Percentiles rank a stretch among this genome's conserved stretches.
These are phyloP conservation scores for Rhizomucor pusillus DNA, from an alignment of 371 early-diverging fungal genomes.

Conservation along the genomic window DNA sequence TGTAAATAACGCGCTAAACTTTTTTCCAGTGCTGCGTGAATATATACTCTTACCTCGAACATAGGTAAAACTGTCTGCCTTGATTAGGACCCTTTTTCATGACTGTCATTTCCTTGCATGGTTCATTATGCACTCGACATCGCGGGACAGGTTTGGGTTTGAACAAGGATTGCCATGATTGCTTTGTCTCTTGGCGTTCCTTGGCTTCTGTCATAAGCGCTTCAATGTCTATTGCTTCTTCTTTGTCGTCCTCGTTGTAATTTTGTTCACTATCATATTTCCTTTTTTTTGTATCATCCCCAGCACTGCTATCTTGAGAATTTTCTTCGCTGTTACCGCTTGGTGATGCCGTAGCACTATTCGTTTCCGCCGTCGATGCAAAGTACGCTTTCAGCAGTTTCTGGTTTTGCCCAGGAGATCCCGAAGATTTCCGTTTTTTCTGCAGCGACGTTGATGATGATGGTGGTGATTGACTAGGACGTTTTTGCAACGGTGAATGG, in stretches of 20 bases:
- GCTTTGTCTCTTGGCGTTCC: constrained; percentile 26
- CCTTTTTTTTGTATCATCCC: not conserved
- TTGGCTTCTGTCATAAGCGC: constrained; percentile 13
- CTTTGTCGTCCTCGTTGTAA: not conserved
- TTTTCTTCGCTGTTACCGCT: too few relatives aligned
- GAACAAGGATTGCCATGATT: constrained; percentile 61
- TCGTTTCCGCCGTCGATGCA: too few relatives aligned
- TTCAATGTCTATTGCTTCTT: constrained; percentile 11
- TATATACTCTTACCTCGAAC: constrained; percentile 51
- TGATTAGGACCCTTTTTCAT: constrained; percentile 74
- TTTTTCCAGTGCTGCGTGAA: not conserved
- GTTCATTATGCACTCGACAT: constrained; percentile 65
- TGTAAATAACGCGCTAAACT: not conserved
- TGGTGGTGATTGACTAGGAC: too few relatives aligned
- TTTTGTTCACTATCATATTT: not conserved
- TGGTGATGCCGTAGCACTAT: too few relatives aligned
- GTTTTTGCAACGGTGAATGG: too few relatives aligned
- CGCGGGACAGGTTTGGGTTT: constrained; percentile 46
- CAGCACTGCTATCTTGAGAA: too few relatives aligned
- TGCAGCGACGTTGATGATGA: not conserved
- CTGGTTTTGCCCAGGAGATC: constrained; percentile 5
- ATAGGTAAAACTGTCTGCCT: constrained; percentile 70
- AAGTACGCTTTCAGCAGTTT: constrained; percentile 5
- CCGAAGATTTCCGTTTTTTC: constrained; percentile 1
- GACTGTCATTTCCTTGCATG: constrained; percentile 62